Base-by-base conservation (phyloP, 2,329 filamentous ascomycete genomes). In the Chaetomium sp. region DNA sequence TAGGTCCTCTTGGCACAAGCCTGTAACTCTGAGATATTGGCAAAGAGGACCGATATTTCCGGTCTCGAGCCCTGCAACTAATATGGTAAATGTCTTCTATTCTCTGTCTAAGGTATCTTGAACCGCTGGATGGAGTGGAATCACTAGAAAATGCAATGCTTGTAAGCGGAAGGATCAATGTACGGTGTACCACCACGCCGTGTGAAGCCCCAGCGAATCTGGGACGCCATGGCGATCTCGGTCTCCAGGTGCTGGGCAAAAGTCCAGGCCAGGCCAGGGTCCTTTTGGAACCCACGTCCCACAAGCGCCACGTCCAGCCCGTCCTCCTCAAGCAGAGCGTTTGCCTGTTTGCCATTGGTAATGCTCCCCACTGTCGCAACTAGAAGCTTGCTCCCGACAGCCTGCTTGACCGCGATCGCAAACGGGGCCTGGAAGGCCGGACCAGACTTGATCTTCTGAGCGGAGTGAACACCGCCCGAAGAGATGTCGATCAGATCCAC, bases 401-500 rank as follows among this genome's bases (percentile, higher is more conserved):
- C 87, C 70, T 87, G 83, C 79, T 93, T 93, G 63, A 93, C 85
- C 4, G 83, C 81, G 72, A 88, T 85, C 0, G 91, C 87, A 70
- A 92, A 89, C 0, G 83, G 85, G 0, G 84, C 87, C 76, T 94
- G 91, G 77, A 92, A 93, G 0, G 82, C 89, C 0, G 87, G 86
- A 0, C 84, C 85, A 2, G 78, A 73, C 27, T 81, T 78, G 60
- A 90, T 82, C 63, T 87, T 85, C 70, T 88, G 85, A 56, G 75
- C 72, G 0, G 81, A 76, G 71, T 92, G 86, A 56, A 84, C 84
- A 3, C 90, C 91, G 0, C 86, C 90, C 2, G 83, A 85, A 1
- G 85, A 89, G 9, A 93, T 84, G 71, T 95, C 92, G 1, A 95
- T 78, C 1, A 95, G 78, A 73, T 95, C 91, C 2, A 94, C 91